These are phyloP conservation scores for Datisca glomerata DNA, from an alignment of 306 rosid species.

Conservation along the genomic window DNA sequence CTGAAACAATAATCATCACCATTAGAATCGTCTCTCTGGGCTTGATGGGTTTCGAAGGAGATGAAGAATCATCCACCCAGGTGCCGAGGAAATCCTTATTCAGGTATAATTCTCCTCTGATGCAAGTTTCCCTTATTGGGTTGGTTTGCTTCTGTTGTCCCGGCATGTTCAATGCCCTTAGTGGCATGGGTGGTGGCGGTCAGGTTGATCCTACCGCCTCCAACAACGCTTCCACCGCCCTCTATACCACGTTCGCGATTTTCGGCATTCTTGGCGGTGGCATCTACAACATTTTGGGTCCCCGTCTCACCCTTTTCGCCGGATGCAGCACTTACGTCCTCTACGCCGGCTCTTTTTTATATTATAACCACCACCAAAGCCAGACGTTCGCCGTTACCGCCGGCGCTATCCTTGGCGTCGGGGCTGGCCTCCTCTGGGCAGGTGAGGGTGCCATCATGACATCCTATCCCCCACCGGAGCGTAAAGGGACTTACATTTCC, in stretches of 20 bases:
- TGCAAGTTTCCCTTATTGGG: slow-evolving; percentile 53
- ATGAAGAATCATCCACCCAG: slow-evolving; percentile 18
- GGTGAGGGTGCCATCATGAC: slow-evolving; percentile 93
- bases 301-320: slow-evolving; percentile 62
- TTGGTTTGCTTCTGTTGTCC: slow-evolving; percentile 90
- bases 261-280: slow-evolving; percentile 92
- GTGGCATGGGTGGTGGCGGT: slow-evolving; percentile 94
- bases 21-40: too few species aligned
- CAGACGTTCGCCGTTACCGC: slow-evolving; percentile 49
- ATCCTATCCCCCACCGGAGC: slow-evolving; percentile 63
- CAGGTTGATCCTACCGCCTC: slow-evolving; percentile 61
- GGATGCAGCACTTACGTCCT: slow-evolving; percentile 69
- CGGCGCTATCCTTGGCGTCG: slow-evolving; percentile 62
- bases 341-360: slow-evolving; percentile 78
- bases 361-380: slow-evolving; percentile 64
- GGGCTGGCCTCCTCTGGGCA: slow-evolving; percentile 88
- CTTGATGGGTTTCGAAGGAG: slow-evolving; percentile 35
- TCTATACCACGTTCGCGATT: slow-evolving; percentile 62
- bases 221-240: slow-evolving; percentile 75
- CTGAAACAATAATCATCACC: too few species aligned
- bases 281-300: slow-evolving; percentile 86
- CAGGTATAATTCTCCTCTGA: slow-evolving; percentile 61
- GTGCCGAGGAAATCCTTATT: slow-evolving; percentile 20
- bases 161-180: slow-evolving; percentile 87
- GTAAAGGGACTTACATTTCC: slow-evolving; percentile 76